Conservation (phyloP, 768 basidiomycete genomes). For the Suillus variegatus region DNA sequence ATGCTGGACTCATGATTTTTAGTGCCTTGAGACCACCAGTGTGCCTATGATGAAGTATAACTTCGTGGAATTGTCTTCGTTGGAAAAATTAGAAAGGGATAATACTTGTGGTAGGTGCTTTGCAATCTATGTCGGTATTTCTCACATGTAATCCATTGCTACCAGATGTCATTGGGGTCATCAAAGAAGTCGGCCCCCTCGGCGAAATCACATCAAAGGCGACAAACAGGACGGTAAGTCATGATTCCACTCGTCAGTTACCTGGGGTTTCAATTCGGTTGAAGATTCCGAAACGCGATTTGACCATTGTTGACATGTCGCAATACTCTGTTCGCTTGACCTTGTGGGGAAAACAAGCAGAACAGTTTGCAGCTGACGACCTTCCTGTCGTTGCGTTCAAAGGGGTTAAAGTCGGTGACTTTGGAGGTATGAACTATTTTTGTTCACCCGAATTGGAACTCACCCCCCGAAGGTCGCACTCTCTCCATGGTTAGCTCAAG, state of each 20-base stretch:
- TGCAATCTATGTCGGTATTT: constrained; percentile 2
- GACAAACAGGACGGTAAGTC: constrained; percentile 60
- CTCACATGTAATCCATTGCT: constrained; percentile 1
- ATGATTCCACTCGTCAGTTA: neutral
- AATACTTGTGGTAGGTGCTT: constrained; percentile 68
- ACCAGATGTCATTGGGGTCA: constrained; percentile 83
- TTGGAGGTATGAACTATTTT: constrained; percentile 55
- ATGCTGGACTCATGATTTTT: constrained; percentile 11
- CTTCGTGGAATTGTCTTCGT: constrained; percentile 65
- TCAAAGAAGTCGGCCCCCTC: constrained; percentile 75
- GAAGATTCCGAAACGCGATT: constrained; percentile 86
- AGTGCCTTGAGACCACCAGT: constrained; percentile 80
- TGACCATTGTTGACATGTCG: constrained; percentile 85
- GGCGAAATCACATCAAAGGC: constrained; percentile 76
- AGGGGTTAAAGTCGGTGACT: constrained; percentile 91
- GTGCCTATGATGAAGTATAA: constrained; percentile 84
- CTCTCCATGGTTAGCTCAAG: constrained; percentile 84
- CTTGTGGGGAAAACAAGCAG: constrained; percentile 95
- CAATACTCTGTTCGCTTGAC: constrained; percentile 80
- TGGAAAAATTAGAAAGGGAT: constrained; percentile 74
- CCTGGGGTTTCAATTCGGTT: constrained; percentile 5
- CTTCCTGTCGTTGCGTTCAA: constrained; percentile 89
- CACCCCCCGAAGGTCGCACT: constrained; percentile 58
- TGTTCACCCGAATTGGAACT: constrained; percentile 9
- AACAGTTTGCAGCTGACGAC: constrained; percentile 62